Conservation (phyloP, 208 protist species). For the Naegleria fowleri region DNA sequence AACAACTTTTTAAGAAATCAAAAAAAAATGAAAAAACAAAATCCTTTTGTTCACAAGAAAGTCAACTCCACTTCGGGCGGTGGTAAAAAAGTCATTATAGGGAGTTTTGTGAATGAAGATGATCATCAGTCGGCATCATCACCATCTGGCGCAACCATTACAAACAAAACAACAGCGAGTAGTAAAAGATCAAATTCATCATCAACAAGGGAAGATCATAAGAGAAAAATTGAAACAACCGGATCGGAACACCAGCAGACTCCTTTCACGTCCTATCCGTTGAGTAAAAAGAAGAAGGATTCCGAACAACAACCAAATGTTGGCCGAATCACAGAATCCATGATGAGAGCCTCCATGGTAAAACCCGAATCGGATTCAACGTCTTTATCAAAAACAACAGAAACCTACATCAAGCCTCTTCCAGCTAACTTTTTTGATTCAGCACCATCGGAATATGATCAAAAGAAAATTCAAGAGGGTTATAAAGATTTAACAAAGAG, state of each 20-base stretch:
- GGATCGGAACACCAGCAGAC: neutral
- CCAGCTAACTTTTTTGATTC: neutral
- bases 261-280: neutral
- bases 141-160: no score
- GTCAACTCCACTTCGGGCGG: no score
- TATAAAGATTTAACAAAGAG: neutral
- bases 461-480: neutral
- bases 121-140: no score
- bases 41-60: neutral
- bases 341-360: neutral
- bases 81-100: neutral
- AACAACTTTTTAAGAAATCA: no score
- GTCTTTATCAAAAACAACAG: neutral
- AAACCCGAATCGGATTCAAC: neutral
- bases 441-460: neutral
- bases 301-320: neutral
- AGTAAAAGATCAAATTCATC: neutral
- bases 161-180: no score
- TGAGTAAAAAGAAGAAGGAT: neutral
- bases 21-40: neutral
- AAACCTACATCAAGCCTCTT: neutral
- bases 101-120: neutral
- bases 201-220: neutral
- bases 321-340: neutral
- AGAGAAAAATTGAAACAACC: neutral